Percentiles rank a stretch among this genome's conserved stretches.
Conservation (phyloP, 495 filamentous ascomycete species). For the Penicillium crystallinum region DNA sequence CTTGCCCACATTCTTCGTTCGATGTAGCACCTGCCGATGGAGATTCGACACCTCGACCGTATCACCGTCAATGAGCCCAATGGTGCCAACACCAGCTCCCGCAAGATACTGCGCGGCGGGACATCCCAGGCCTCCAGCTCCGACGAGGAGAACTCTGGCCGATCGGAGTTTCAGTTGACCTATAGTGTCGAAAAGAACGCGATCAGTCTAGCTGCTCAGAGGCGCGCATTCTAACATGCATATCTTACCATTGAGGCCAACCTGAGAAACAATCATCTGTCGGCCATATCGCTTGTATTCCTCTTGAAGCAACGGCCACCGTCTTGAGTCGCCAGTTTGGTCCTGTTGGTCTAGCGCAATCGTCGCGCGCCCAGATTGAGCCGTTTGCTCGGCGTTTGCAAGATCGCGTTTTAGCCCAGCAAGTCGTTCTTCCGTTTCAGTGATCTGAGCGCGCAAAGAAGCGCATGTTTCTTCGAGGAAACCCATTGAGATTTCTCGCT, state of each 20-base stretch:
- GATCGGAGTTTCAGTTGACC: conserved; percentile 74
- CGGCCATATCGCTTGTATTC: conserved; percentile 86
- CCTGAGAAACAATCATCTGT: conserved; percentile 83
- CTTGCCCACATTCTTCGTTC: conserved; percentile 62
- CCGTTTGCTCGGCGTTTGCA: conserved; percentile 26
- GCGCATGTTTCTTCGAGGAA: conserved; percentile 31
- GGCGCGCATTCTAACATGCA: background rate
- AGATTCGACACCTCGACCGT: conserved; percentile 85
- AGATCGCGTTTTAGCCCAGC: conserved; percentile 35
- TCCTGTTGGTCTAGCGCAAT: background rate
- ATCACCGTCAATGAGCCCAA: conserved; percentile 86
- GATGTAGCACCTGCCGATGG: conserved; percentile 85
- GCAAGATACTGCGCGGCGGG: conserved; percentile 87
- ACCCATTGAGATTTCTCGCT: conserved; percentile 9
- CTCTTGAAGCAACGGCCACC: conserved; percentile 57
- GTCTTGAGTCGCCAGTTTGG: conserved; percentile 17
- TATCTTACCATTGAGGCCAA: conserved; percentile 67
- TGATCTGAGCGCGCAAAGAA: conserved; percentile 37
- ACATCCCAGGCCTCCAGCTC: conserved; percentile 87
- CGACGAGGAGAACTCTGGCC: conserved; percentile 74
- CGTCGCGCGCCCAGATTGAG: conserved; percentile 5
- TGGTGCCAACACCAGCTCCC: conserved; percentile 75
- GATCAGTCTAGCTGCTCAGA: background rate
- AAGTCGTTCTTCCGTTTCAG: conserved; percentile 35
- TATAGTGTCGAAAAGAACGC: conserved; percentile 25